Evolutionary conservation across 257 asterid genomes (phyloP).

Genomic region (Jaltomata sinuosa): DNA sequence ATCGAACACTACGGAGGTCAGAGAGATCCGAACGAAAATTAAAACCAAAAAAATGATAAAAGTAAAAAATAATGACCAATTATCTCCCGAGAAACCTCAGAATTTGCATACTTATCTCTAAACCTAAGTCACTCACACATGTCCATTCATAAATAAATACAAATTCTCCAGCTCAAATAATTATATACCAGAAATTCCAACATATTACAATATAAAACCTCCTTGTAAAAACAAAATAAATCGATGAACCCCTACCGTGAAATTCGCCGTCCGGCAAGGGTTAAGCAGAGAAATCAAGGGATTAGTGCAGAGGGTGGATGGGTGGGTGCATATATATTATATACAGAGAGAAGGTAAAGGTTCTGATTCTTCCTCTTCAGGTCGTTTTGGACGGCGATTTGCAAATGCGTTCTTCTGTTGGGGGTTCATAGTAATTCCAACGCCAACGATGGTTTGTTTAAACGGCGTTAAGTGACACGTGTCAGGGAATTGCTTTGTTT

Average conservation of each 20-base stretch:
- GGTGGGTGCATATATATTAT: slow-evolving; percentile 1
- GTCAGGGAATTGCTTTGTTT: not conserved
- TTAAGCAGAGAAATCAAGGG: slow-evolving; percentile 2
- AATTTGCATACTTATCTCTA: slow-evolving; percentile 1
- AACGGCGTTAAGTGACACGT: slow-evolving; percentile 27
- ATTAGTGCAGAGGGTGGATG: slow-evolving; percentile 10
- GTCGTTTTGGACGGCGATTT: slow-evolving; percentile 18
- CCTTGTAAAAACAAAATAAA: not conserved
- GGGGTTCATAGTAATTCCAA: not conserved
- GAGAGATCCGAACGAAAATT: slow-evolving; percentile 49
- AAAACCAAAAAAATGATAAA: slow-evolving; percentile 8
- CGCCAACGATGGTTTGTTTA: not conserved
- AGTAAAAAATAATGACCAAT: slow-evolving; percentile 6
- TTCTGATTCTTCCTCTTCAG: slow-evolving; percentile 24
- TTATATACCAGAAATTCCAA: not conserved
- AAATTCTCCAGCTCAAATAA: not conserved
- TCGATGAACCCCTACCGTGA: not conserved
- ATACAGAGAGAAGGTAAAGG: not conserved
- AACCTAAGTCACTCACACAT: not conserved
- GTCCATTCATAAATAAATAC: not conserved
- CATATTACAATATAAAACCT: not conserved
- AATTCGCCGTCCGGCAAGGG: not conserved
- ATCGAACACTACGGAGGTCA: slow-evolving; percentile 29
- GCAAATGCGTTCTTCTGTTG: slow-evolving; percentile 22
- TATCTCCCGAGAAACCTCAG: slow-evolving; percentile 12